Conservation (phyloP, 495 filamentous ascomycete genomes). For the Aspergillus homomorphus region DNA sequence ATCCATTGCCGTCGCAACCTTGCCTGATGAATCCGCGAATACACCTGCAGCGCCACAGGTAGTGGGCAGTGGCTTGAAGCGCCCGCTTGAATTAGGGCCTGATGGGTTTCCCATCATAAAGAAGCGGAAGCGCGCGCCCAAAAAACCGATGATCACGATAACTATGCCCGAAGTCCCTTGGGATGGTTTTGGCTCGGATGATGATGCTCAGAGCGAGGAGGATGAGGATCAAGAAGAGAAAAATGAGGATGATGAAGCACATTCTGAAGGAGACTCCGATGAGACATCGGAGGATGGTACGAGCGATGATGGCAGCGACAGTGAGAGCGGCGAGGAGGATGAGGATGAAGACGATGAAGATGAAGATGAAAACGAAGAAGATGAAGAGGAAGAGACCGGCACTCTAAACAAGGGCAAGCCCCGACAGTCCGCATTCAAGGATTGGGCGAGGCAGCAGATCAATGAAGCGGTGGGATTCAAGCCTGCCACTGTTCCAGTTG, state of each 20-base stretch:
- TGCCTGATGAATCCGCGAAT: constrained; percentile 8
- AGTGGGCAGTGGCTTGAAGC: constrained; percentile 79
- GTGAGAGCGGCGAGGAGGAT: constrained; percentile 17
- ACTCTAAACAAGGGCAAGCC: constrained; percentile 35
- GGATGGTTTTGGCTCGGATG: constrained; percentile 58
- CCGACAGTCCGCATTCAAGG: constrained; percentile 77
- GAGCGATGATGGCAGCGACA: constrained; percentile 12
- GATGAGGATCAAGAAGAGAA: constrained; percentile 20
- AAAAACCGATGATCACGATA: constrained; percentile 28
- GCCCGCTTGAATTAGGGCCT: constrained; percentile 74
- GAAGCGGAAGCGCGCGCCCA: constrained; percentile 52
- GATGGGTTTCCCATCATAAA: constrained; percentile 77
- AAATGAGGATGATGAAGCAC: constrained; percentile 14
- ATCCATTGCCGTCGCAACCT: constrained; percentile 12
- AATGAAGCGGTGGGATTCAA: constrained; percentile 69
- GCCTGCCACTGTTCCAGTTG: constrained; percentile 41
- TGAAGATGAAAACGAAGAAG: constrained; percentile 25
- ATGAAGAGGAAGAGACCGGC: constrained; percentile 19
- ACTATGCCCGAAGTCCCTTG: constrained; percentile 50
- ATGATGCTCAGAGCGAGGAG: constrained; percentile 18
- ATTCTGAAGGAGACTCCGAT: constrained; percentile 13
- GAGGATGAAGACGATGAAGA: constrained; percentile 24
- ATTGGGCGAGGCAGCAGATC: constrained; percentile 83
- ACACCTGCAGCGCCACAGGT: constrained; percentile 21
- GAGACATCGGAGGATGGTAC: constrained; percentile 21